Evolutionary conservation across 2,329 filamentous ascomycete genomes (phyloP), one percentile per base, ranked within the genome.

Genomic region (Sporothrix sp.): DNA sequence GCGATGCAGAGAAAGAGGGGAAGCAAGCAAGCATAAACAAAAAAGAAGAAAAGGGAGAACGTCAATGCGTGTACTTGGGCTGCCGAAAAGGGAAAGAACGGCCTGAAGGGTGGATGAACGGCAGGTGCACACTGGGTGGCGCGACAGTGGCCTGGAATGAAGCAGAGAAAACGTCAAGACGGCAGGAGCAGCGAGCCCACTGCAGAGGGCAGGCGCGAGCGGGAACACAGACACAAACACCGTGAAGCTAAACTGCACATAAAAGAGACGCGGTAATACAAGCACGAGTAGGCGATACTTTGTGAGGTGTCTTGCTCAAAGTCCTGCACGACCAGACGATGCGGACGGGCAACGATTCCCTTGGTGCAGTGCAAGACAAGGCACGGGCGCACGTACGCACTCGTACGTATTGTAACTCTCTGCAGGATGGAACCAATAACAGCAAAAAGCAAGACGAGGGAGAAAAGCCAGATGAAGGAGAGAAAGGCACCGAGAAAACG

Each of bases 71-170:
- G 6, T 11, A 32, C 18, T 25, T 35, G 13, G 30, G 35, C 23
- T n/a, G 21, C 21, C 21, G 20, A 45, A 45, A 45, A 35, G 23
- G 43, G 43, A 45, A 45, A 45, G 43, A 45, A 20, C 36, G 20
- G 21, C 33, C 23, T 14, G 43, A 45, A 35, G 35, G 20, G 40
- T 32, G 40, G 43, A 27, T 30, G 18, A 28, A 28, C n/a, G n/a
- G n/a, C n/a, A n/a, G n/a, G n/a, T 39, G 27, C 40, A 27, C 16
- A 32, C 16, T 16, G 27, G 32, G 3, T 43, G 39, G 25, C 27
- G 25, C 25, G 39, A 43, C 20, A 43, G 30, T 43, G 40, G 20
- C 27, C 40, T 21, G n/a, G n/a, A 43, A 32, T 43, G 11, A 32
- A 33, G 32, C n/a, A n/a, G n/a, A n/a, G n/a, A n/a, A n/a, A n/a